Base-by-base conservation (phyloP, 163 green algal species). In the Coccomyxa subellipsoidea region DNA sequence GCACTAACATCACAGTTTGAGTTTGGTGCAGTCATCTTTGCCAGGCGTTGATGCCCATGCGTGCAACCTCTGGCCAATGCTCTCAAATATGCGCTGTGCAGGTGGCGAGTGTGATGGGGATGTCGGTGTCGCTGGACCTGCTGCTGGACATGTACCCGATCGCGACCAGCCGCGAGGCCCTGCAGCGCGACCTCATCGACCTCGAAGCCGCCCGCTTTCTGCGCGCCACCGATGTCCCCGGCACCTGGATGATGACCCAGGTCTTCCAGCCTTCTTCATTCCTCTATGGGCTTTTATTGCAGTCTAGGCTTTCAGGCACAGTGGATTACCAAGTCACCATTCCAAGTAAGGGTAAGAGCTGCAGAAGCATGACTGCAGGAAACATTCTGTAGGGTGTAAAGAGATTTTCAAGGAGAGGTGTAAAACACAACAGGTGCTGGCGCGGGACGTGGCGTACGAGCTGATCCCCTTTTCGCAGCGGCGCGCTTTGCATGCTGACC, bases 381-480 rank as follows among this genome's bases (percentile, higher is more conserved):
- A 59, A 59, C 5, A 59, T 59, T 12, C 47, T 21, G n/a, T n/a
- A n/a, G n/a, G n/a, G n/a, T n/a, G n/a, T 18, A 7, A 59, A 1
- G 5, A 1, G 47, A 59, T 59, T 1, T 27, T 12, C 23, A 12
- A 59, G 1, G 5, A 59, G 21, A 18, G 47, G 47, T 59, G 4
- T 59, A 8, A 21, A 36, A 73, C 66, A 73, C 29, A 47, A 31
- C 77, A 90, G 84, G 88, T 92, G 83, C 85, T 95, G 77, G 93
- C 90, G n/a, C 84, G 91, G 0, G 93, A 96, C 77, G 91, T 95
- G 38, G 92, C 93, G 34, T 94, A 94, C 78, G 89, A 94, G n/a
- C 84, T 93, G 34, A 91, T 96, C 69, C 92, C 93, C 3, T 89
- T 94, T 82, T 88, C 84, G 40, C 86, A 93, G 86, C 87, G 93